Percentiles rank a stretch among this genome's conserved stretches.
Evolutionary conservation across 2,329 filamentous ascomycete genomes (phyloP).

Genomic region (Ceratocystis cubensis): DNA sequence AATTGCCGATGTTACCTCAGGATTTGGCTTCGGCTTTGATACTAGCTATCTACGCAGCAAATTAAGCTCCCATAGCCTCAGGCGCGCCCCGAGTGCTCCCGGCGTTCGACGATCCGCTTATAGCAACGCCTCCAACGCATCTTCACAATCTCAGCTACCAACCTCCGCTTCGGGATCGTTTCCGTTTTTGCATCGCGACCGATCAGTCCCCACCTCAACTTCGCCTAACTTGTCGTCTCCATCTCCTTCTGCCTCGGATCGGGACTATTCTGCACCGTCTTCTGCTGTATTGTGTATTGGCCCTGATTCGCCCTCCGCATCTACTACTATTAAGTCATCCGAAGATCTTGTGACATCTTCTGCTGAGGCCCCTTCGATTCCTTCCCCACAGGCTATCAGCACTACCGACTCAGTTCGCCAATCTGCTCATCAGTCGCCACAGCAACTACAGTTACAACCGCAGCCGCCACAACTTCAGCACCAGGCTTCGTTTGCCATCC

Average conservation of each 20-base stretch:
- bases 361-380: slow-evolving; percentile 10
- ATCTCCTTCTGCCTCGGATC: slow-evolving; percentile 18
- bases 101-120: slow-evolving; percentile 19
- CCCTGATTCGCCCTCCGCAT: not conserved
- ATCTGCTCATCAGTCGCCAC: slow-evolving; percentile 2
- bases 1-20: slow-evolving; percentile 33
- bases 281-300: slow-evolving; percentile 18
- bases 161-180: slow-evolving; percentile 24
- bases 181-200: slow-evolving; percentile 20
- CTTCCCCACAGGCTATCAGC: not conserved
- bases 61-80: slow-evolving; percentile 51
- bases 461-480: not conserved
- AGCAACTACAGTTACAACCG: slow-evolving; percentile 9
- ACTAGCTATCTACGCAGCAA: slow-evolving; percentile 47
- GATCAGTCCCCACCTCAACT: slow-evolving; percentile 4
- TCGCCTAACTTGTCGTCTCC: slow-evolving; percentile 15
- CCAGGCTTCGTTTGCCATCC: slow-evolving; percentile 18
- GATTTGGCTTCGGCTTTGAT: slow-evolving; percentile 41
- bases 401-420: not conserved
- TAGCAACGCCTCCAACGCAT: slow-evolving; percentile 31
- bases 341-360: slow-evolving; percentile 16
- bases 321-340: slow-evolving; percentile 4
- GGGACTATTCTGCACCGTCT: slow-evolving; percentile 19
- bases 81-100: slow-evolving; percentile 48
- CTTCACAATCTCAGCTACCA: slow-evolving; percentile 22